Evolutionary conservation across 495 filamentous ascomycete genomes (phyloP).

Genomic region (Penicillium robsamsonii): DNA sequence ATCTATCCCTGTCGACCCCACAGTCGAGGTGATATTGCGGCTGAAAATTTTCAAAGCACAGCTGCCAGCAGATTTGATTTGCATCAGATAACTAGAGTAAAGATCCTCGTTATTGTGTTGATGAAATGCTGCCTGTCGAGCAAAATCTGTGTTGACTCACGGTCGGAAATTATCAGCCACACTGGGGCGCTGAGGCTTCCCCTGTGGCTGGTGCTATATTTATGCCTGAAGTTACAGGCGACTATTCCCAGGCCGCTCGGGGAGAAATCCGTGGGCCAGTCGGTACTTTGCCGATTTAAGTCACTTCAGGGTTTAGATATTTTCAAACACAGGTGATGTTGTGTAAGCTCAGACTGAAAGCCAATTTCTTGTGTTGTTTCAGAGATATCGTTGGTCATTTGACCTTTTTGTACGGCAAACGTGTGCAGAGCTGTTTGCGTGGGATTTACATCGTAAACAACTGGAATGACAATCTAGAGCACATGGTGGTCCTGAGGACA

Average conservation of each 20-base stretch:
- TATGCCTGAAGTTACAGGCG: neutral
- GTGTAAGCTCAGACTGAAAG: neutral
- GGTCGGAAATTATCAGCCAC: slow-evolving; percentile 20
- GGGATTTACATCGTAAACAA: neutral
- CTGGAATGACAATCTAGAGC: neutral
- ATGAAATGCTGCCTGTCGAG: slow-evolving; percentile 1
- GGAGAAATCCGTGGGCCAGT: slow-evolving; percentile 21
- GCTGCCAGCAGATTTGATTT: slow-evolving; percentile 9
- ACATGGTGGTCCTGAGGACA: neutral
- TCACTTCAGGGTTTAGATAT: neutral
- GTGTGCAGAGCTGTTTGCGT: neutral
- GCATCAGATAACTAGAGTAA: slow-evolving; percentile 22
- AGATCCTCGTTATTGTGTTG: neutral
- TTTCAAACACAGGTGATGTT: neutral
- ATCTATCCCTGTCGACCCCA: slow-evolving; percentile 9
- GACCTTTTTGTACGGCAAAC: neutral
- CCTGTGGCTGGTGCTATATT: neutral
- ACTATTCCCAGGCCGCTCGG: neutral
- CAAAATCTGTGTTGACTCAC: slow-evolving; percentile 24
- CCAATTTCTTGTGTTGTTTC: neutral
- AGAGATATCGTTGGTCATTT: neutral
- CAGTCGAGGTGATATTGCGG: slow-evolving; percentile 18
- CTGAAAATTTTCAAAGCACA: slow-evolving; percentile 18
- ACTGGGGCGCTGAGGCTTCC: slow-evolving; percentile 9
- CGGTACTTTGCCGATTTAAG: slow-evolving; percentile 16